Conservation (phyloP, 495 filamentous ascomycete genomes). For the Neurospora sublineolata region DNA sequence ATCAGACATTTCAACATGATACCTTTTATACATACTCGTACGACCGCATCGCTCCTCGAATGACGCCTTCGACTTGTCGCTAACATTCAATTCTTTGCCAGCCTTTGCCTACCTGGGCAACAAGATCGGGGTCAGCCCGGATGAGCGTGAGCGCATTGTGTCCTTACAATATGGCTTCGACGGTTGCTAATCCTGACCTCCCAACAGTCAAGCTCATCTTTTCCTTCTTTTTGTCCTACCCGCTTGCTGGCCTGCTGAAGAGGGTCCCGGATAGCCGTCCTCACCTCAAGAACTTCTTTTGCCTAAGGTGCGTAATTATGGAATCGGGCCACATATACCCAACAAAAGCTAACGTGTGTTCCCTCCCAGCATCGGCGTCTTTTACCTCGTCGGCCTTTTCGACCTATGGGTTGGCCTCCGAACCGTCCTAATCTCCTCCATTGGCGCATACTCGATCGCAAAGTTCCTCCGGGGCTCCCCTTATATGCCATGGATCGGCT, state of each 20-base stretch:
- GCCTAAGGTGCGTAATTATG: conserved; percentile 51
- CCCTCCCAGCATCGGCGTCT: conserved; percentile 51
- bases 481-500: conserved; percentile 96
- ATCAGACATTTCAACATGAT: conserved; percentile 46
- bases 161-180: background rate
- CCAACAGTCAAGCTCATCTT: conserved; percentile 78
- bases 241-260: conserved; percentile 79
- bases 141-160: conserved; percentile 55
- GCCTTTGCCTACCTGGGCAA: conserved; percentile 59
- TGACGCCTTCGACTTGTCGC: conserved; percentile 3
- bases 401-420: conserved; percentile 80
- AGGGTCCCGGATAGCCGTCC: conserved; percentile 78
- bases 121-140: conserved; percentile 62
- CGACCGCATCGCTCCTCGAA: conserved; percentile 15
- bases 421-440: conserved; percentile 68
- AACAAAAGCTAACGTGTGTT: background rate
- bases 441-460: conserved; percentile 72
- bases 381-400: conserved; percentile 92
- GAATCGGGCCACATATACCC: background rate
- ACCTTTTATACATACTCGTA: conserved; percentile 75
- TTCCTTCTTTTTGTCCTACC: conserved; percentile 87
- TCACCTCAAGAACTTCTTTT: conserved; percentile 82
- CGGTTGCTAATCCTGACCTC: conserved; percentile 10
- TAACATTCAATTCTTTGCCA: conserved; percentile 33
- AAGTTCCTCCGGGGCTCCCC: conserved; percentile 69